These are phyloP conservation scores for Phenoliferia sp. DNA, from an alignment of 1,284 basidiomycete genomes.

Conservation along the genomic window DNA sequence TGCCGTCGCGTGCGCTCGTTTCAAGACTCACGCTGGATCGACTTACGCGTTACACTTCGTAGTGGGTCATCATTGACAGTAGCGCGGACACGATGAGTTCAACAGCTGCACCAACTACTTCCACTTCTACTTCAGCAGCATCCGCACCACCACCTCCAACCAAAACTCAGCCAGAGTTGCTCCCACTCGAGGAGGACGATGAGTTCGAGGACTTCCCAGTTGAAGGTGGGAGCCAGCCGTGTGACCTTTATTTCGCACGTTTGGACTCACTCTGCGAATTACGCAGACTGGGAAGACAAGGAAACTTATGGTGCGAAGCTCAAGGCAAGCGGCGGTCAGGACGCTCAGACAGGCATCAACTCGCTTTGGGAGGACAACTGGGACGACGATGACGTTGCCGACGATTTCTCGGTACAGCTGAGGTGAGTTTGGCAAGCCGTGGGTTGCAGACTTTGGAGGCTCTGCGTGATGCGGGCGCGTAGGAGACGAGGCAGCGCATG, in stretches of 20 bases:
- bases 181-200: slow-evolving; percentile 35
- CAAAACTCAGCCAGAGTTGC: slow-evolving; percentile 1
- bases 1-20: no score
- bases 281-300: slow-evolving; percentile 30
- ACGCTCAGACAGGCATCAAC: slow-evolving; percentile 32
- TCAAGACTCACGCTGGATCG: no score
- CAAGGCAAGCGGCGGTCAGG: slow-evolving; percentile 10
- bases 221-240: slow-evolving; percentile 25
- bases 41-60: no score
- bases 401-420: slow-evolving; percentile 92
- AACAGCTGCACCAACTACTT: neutral
- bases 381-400: slow-evolving; percentile 98
- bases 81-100: no score
- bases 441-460: no score
- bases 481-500: neutral
- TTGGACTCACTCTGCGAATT: neutral
- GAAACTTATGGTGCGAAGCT: slow-evolving; percentile 26
- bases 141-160: neutral
- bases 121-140: neutral
- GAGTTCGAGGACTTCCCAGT: slow-evolving; percentile 38
- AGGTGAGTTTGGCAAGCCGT: slow-evolving; percentile 71
- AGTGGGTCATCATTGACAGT: no score
- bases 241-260: neutral
- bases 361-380: slow-evolving; percentile 99
- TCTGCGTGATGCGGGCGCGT: neutral